Evolutionary conservation across 306 rosid genomes (phyloP).

Genomic region (Dalbergia oliveri): DNA sequence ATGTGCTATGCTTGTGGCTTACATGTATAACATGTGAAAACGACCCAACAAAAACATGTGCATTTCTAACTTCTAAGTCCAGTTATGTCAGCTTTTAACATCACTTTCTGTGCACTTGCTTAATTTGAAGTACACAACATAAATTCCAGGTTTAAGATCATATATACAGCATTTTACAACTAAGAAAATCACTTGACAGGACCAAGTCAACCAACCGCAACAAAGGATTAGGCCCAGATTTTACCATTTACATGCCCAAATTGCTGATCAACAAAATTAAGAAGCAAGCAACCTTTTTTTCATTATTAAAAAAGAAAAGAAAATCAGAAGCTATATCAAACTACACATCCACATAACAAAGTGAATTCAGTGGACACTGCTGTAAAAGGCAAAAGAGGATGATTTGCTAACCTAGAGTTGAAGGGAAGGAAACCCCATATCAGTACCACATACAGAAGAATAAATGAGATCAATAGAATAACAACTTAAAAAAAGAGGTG

Average conservation of each 20-base stretch:
- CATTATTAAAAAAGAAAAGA: not conserved
- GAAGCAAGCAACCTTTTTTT: not conserved
- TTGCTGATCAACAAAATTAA: slow-evolving; percentile 45
- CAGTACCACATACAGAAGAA: slow-evolving; percentile 41
- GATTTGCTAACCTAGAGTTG: slow-evolving; percentile 51
- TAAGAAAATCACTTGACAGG: slow-evolving; percentile 14
- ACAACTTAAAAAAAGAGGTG: slow-evolving; percentile 18
- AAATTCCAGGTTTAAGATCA: slow-evolving; percentile 7
- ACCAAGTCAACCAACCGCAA: slow-evolving; percentile 37
- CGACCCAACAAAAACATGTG: not conserved
- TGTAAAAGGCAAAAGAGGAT: slow-evolving; percentile 47
- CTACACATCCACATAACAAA: slow-evolving; percentile 51
- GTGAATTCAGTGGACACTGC: slow-evolving; percentile 45
- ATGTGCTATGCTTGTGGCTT: not conserved
- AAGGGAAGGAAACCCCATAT: slow-evolving; percentile 55
- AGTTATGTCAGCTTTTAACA: slow-evolving; percentile 15
- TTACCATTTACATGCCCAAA: slow-evolving; percentile 24
- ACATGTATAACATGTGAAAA: slow-evolving; percentile 8
- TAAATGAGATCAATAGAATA: slow-evolving; percentile 36
- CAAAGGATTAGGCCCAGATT: slow-evolving; percentile 26
- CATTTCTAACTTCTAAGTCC: not conserved
- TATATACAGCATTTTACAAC: slow-evolving; percentile 20
- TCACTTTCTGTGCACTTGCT: slow-evolving; percentile 24
- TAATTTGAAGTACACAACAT: not conserved
- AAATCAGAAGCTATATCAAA: slow-evolving; percentile 27